phyloP scores from a whole-genome alignment of 441 rosid species.

The Bocquillonia castaneifolia region DNA sequence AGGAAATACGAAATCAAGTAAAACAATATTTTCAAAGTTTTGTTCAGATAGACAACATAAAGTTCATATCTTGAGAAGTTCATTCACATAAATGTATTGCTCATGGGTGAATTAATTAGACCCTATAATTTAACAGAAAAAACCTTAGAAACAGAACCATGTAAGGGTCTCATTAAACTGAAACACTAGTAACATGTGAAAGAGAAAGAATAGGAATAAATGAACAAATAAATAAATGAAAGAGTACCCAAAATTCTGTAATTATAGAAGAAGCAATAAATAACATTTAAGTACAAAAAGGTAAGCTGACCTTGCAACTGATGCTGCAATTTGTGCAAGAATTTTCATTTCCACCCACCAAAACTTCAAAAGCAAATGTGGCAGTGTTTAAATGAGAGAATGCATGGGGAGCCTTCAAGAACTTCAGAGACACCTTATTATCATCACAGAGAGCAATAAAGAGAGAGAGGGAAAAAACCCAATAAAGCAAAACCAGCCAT shows the following conservation, averaged over 20 bases:
- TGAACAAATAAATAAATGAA: too few species aligned
- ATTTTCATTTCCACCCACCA: conserved; percentile 37
- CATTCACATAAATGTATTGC: neutral
- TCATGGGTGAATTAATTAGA: too few species aligned
- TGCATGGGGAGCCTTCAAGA: conserved; percentile 58
- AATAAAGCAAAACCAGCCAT: conserved; percentile 40
- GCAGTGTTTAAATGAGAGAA: conserved; percentile 55
- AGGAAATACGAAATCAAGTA: neutral
- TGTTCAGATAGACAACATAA: neutral
- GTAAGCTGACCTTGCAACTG: conserved; percentile 55
- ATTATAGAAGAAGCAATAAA: neutral
- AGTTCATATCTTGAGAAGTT: neutral
- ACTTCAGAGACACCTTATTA: conserved; percentile 53
- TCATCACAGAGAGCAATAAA: conserved; percentile 35
- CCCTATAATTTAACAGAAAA: neutral
- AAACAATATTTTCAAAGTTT: neutral
- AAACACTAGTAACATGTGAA: neutral
- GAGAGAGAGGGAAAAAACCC: conserved; percentile 32
- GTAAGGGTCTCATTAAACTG: neutral
- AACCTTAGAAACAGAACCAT: neutral
- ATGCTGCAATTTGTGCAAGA: conserved; percentile 50
- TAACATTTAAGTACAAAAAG: neutral
- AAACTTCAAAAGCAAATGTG: conserved; percentile 59
- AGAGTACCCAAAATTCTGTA: neutral
- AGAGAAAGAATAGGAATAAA: too few species aligned